Evolutionary conservation across 306 rosid genomes (phyloP).

Genomic region (Vachellia pachyceras): DNA sequence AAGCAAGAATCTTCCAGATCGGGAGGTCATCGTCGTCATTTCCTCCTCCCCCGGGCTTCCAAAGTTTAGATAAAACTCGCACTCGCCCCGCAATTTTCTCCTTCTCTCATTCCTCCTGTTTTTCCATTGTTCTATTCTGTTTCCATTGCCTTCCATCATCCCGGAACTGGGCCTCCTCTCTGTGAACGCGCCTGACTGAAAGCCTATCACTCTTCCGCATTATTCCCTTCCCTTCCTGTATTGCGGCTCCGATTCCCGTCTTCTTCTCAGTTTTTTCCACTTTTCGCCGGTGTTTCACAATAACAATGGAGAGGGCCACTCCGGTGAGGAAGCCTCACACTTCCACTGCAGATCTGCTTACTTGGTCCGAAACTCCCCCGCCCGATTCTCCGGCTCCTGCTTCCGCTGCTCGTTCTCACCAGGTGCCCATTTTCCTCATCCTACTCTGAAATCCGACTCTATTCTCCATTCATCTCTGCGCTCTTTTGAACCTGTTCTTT

Average conservation of each 20-base stretch:
- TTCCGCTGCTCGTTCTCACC: constrained; percentile 78
- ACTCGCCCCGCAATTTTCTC: neutral
- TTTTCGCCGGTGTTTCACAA: neutral
- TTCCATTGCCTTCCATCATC: neutral
- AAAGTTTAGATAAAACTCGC: too few relatives aligned
- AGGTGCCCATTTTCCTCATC: constrained; percentile 47
- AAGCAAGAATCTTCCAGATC: constrained; percentile 29
- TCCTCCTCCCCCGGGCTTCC: too few relatives aligned
- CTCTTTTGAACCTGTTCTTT: neutral
- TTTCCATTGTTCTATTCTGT: neutral
- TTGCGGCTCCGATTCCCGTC: neutral
- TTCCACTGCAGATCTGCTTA: constrained; percentile 98
- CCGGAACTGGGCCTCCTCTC: neutral
- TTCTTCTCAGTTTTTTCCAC: neutral
- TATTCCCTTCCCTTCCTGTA: neutral
- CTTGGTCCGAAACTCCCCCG: constrained; percentile 83
- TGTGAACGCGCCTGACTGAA: neutral
- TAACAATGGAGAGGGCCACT: constrained; percentile 76
- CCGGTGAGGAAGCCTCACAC: constrained; percentile 95
- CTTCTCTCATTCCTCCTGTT: neutral
- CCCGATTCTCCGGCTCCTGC: constrained; percentile 65
- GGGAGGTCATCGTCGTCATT: too few relatives aligned
- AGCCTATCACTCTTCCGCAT: neutral
- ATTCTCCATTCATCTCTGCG: neutral
- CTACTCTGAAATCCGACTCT: neutral